These are phyloP conservation scores for Dissophora globulifera DNA, from an alignment of 192 early-diverging fungal genomes.

Conservation along the genomic window DNA sequence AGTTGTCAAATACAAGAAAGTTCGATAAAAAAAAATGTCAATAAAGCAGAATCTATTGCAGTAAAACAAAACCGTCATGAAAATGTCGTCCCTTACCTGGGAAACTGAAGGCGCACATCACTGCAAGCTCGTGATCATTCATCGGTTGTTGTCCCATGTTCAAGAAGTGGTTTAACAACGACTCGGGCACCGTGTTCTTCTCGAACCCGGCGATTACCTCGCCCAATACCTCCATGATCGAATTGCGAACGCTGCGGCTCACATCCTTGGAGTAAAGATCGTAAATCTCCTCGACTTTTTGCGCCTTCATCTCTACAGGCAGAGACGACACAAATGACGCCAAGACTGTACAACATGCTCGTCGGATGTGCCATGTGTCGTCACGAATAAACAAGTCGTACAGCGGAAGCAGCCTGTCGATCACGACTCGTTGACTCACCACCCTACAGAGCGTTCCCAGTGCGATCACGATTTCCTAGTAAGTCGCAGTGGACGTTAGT, in stretches of 20 bases:
- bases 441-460: conserved; percentile 39
- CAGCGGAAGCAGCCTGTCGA: conserved; percentile 58
- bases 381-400: conserved; percentile 61
- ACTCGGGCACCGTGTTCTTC: conserved; percentile 56
- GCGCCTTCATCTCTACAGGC: conserved; percentile 59
- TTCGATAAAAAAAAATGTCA: too few relatives aligned
- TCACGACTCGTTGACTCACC: conserved; percentile 31
- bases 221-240: conserved; percentile 65
- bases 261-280: conserved; percentile 63
- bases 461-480: conserved; percentile 55
- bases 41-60: too few relatives aligned
- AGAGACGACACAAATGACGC: conserved; percentile 58
- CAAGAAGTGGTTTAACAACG: conserved; percentile 61
- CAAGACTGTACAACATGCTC: conserved; percentile 61
- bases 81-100: conserved; percentile 58
- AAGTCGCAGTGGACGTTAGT: too few relatives aligned
- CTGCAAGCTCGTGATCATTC: conserved; percentile 62
- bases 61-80: too few relatives aligned
- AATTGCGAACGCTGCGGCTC: conserved; percentile 62
- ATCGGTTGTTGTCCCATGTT: conserved; percentile 59
- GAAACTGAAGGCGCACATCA: conserved; percentile 69
- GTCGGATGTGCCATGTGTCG: conserved; percentile 68
- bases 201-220: conserved; percentile 67
- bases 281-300: conserved; percentile 57
- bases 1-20: too few relatives aligned